Conservation (phyloP, 257 asterid genomes). For the Solanum piurae region DNA sequence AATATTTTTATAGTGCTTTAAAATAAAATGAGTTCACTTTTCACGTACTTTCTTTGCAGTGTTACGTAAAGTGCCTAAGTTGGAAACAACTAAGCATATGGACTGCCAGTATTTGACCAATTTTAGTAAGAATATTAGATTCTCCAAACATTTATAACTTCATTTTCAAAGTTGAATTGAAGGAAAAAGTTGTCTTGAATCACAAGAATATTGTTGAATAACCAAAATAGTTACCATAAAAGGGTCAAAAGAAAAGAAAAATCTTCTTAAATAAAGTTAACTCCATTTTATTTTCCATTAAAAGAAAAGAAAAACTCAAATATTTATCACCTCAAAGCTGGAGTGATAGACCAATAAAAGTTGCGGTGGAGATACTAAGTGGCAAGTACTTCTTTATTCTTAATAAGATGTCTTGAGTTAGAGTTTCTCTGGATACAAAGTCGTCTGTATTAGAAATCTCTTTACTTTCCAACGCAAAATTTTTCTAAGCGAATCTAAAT, state of each 20-base stretch:
- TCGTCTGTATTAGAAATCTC: rapidly evolving
- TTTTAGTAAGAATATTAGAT: not conserved
- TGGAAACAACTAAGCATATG: not conserved
- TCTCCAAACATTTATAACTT: not conserved
- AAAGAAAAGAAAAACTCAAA: no score
- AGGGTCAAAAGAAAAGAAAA: not conserved
- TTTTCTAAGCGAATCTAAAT: rapidly evolving
- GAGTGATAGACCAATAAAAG: not conserved
- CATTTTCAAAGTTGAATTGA: not conserved
- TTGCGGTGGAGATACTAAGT: rapidly evolving
- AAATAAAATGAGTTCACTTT: not conserved
- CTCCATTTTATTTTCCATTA: not conserved
- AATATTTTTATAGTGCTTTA: not conserved
- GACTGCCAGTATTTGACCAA: not conserved
- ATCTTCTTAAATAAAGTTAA: not conserved
- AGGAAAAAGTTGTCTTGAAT: not conserved
- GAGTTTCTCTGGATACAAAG: not conserved
- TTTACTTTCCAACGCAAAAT: rapidly evolving
- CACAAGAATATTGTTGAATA: not conserved
- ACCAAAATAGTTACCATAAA: not conserved
- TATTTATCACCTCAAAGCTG: not conserved
- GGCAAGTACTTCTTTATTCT: not conserved
- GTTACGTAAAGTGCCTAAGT: not conserved
- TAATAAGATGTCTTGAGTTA: no score
- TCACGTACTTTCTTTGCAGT: not conserved